These are phyloP conservation scores for Clavariopsis aquatica DNA, from an alignment of 495 filamentous ascomycete genomes.

Conservation along the genomic window DNA sequence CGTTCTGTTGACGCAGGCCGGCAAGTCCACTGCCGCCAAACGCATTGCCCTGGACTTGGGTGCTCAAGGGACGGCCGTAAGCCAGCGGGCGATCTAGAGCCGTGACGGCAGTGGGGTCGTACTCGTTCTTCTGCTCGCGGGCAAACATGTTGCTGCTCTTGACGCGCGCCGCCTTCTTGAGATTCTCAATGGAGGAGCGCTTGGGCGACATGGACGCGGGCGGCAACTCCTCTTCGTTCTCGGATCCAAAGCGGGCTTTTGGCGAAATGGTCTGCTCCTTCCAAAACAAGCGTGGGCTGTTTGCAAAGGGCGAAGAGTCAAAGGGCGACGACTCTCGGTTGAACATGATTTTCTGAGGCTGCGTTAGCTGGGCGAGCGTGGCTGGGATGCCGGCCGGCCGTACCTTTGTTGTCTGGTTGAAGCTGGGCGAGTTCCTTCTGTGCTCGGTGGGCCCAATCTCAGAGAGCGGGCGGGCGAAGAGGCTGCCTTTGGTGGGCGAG, in stretches of 20 bases:
- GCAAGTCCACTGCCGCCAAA: constrained; percentile 51
- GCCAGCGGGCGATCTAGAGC: constrained; percentile 77
- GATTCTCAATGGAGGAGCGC: constrained; percentile 85
- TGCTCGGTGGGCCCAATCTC: constrained; percentile 46
- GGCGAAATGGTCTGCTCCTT: constrained; percentile 68
- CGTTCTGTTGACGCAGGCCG: constrained; percentile 49
- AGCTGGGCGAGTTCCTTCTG: constrained; percentile 49
- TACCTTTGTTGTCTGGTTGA: constrained; percentile 48
- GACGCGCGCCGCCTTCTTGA: constrained; percentile 90
- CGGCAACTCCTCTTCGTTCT: constrained; percentile 68
- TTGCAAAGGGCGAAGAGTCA: constrained; percentile 54
- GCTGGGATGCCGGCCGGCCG: constrained; percentile 24
- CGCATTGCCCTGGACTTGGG: constrained; percentile 65
- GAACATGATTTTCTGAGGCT: constrained; percentile 50
- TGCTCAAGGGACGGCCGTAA: constrained; percentile 56
- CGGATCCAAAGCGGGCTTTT: constrained; percentile 62
- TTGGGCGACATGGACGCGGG: constrained; percentile 57
- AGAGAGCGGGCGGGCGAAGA: constrained; percentile 42
- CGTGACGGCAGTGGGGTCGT: constrained; percentile 76
- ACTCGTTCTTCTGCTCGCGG: constrained; percentile 83
- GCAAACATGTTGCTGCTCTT: constrained; percentile 97
- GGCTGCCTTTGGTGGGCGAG: constrained; percentile 39
- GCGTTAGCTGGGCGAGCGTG: constrained; percentile 14
- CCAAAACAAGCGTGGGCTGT: constrained; percentile 80
- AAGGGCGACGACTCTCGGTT: constrained; percentile 71